Percentiles rank a stretch among this genome's conserved stretches.
These are phyloP conservation scores for Aspergillus intermedius DNA, from an alignment of 2,329 filamentous ascomycete genomes.

Conservation along the genomic window DNA sequence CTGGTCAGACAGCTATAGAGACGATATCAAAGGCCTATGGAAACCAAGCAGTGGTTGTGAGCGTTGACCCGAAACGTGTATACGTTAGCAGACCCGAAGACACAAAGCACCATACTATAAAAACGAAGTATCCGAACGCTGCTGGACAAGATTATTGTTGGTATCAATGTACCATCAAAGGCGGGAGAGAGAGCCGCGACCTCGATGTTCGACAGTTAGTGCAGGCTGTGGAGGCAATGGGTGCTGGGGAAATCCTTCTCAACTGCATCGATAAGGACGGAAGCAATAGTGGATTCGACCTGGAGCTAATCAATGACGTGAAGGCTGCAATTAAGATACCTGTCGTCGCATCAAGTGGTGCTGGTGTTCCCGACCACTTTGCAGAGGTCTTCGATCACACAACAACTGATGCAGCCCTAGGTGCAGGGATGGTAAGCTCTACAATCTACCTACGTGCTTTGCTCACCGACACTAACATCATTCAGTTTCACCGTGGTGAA, in stretches of 20 bases:
- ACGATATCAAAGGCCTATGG: slow-evolving; percentile 91
- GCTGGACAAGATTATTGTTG: slow-evolving; percentile 78
- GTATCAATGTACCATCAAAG: slow-evolving; percentile 97
- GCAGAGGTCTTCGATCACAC: slow-evolving; percentile 83
- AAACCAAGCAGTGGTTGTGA: slow-evolving; percentile 93
- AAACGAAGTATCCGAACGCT: slow-evolving; percentile 63
- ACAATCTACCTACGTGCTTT: neutral
- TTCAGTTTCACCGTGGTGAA: slow-evolving; percentile 80
- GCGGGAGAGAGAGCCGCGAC: slow-evolving; percentile 87
- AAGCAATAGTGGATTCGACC: slow-evolving; percentile 87
- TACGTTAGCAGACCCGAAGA: slow-evolving; percentile 66
- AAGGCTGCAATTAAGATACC: slow-evolving; percentile 84
- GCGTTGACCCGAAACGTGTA: slow-evolving; percentile 85
- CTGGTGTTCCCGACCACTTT: slow-evolving; percentile 82
- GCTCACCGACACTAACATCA: slow-evolving; percentile 6
- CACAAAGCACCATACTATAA: slow-evolving; percentile 68
- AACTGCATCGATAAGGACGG: slow-evolving; percentile 98
- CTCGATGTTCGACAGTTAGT: slow-evolving; percentile 85
- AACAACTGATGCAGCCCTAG: slow-evolving; percentile 81
- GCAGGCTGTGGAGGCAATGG: slow-evolving; percentile 90
- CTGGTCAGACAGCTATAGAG: slow-evolving; percentile 86
- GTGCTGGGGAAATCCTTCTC: slow-evolving; percentile 84
- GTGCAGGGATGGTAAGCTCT: slow-evolving; percentile 73
- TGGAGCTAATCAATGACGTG: slow-evolving; percentile 83
- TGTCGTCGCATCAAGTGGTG: slow-evolving; percentile 90